Conservation (phyloP, 805 yeast genomes). For the Candida loeiensis region DNA sequence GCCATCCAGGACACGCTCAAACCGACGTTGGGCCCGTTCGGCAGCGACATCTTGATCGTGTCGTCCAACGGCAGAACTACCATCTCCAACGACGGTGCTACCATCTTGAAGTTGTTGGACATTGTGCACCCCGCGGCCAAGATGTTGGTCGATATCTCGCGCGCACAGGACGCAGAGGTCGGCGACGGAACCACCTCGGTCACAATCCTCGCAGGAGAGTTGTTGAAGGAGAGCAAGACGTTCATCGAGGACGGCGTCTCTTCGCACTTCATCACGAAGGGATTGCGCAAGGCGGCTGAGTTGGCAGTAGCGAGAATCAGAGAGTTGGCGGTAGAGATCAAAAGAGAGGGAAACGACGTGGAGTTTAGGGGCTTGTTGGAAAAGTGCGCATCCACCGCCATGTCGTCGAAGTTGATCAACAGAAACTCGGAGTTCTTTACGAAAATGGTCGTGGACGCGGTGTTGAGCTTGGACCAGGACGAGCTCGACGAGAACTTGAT, state of each 20-base stretch:
- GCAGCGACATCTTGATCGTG: constrained; percentile 91
- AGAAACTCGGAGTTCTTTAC: constrained; percentile 87
- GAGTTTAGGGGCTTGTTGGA: constrained; percentile 72
- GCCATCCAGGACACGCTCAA: constrained; percentile 95
- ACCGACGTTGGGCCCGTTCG: constrained; percentile 95
- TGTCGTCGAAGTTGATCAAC: constrained; percentile 91
- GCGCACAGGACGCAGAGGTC: constrained; percentile 96
- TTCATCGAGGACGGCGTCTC: constrained; percentile 97
- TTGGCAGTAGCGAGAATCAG: constrained; percentile 70
- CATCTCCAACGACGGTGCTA: constrained; percentile 97
- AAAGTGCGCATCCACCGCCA: constrained; percentile 94
- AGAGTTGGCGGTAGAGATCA: constrained; percentile 72
- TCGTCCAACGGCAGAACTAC: constrained; percentile 82
- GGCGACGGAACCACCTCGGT: constrained; percentile 99
- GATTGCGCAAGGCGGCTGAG: constrained; percentile 76
- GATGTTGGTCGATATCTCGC: constrained; percentile 87
- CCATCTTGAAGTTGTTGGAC: constrained; percentile 85
- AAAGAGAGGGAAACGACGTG: constrained; percentile 43
- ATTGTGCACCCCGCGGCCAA: constrained; percentile 99
- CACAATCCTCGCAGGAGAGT: constrained; percentile 89
- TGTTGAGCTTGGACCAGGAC: constrained; percentile 74
- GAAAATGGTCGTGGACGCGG: constrained; percentile 96
- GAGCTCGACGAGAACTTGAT: constrained; percentile 86
- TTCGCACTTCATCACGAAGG: constrained; percentile 82
- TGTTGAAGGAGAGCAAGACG: constrained; percentile 82